Evolutionary conservation across 2,329 filamentous ascomycete genomes (phyloP), one percentile per base, ranked within the genome.

Genomic region (Penicillium sumatraense): DNA sequence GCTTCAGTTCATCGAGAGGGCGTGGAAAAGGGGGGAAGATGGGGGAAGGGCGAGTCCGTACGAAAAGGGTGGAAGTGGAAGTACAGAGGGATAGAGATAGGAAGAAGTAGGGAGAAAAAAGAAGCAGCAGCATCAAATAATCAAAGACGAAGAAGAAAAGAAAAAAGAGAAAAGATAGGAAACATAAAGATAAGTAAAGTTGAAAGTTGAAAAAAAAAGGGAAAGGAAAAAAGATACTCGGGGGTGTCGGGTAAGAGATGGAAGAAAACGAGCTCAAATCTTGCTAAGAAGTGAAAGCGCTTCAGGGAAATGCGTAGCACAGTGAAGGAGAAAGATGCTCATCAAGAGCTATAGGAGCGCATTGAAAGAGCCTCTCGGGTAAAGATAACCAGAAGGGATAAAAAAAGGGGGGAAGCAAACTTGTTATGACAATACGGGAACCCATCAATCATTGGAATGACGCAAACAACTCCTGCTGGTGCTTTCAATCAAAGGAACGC

Each of bases 401-500:
- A 65, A 71, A 73, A 65, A n/a, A n/a, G n/a, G n/a, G n/a, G n/a
- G n/a, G n/a, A n/a, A 63, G 68, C 65, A 71, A 71, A 70, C 64
- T 67, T 67, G 66, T 72, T 71, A 71, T 68, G 70, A 69, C 63
- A 72, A 55, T 41, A 42, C 42, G 36, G 68, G 70, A 68, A 74
- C 71, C 71, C 72, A 73, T 75, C 67, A 65, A 73, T 75, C 67
- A 65, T 71, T 72, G 66, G 60, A 75, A 75, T 68, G 69, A 70
- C 66, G 68, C 72, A 73, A 68, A 64, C 60, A 75, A 75, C 74
- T 76, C 72, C 73, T 72, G 72, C 68, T 69, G 70, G 71, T 72
- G 72, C 71, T 73, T 74, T 72, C 68, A 74, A 69, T 70, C 69
- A 70, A 72, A 69, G 66, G 68, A 63, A 72, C 68, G 68, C 69